A percentile compares a stretch with the other conserved stretches of the same genome.
phyloP scores from a whole-genome alignment of 2,329 filamentous ascomycete genomes.

The Paracoccidioides lutzii region DNA sequence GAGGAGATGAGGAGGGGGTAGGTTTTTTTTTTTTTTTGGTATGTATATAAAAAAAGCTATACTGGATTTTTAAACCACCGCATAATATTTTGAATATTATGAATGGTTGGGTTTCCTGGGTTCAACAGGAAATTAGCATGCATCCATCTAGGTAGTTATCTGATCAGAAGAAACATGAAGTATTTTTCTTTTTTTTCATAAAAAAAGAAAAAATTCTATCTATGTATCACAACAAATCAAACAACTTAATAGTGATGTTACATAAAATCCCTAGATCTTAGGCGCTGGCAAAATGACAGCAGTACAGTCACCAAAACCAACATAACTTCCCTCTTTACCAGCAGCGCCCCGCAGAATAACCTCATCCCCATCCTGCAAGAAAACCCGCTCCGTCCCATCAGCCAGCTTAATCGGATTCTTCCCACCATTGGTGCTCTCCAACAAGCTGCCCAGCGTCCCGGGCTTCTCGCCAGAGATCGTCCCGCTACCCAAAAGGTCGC shows the following conservation, averaged over 20 bases:
- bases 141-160: no score
- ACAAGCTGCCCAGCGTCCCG: constrained; percentile 52
- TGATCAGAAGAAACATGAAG: no score
- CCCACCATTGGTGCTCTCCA: constrained; percentile 60
- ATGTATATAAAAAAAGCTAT: neutral
- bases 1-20: constrained; percentile 28
- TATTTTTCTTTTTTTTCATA: neutral
- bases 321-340: constrained; percentile 51
- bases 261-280: constrained; percentile 1
- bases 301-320: constrained; percentile 56
- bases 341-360: constrained; percentile 53
- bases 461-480: constrained; percentile 56
- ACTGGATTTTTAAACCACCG: neutral
- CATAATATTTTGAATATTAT: neutral
- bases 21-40: neutral
- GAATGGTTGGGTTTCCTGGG: neutral
- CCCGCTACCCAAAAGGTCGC: constrained; percentile 64
- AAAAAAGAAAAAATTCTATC: no score
- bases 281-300: constrained; percentile 8
- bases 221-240: neutral
- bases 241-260: neutral
- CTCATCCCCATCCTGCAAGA: constrained; percentile 62
- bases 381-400: constrained; percentile 54
- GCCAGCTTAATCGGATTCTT: constrained; percentile 50
- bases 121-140: neutral